Percentiles rank a stretch among this genome's conserved stretches.
phyloP scores from a whole-genome alignment of 164 flowering plant genomes.

The Umbilicus rupestris region DNA sequence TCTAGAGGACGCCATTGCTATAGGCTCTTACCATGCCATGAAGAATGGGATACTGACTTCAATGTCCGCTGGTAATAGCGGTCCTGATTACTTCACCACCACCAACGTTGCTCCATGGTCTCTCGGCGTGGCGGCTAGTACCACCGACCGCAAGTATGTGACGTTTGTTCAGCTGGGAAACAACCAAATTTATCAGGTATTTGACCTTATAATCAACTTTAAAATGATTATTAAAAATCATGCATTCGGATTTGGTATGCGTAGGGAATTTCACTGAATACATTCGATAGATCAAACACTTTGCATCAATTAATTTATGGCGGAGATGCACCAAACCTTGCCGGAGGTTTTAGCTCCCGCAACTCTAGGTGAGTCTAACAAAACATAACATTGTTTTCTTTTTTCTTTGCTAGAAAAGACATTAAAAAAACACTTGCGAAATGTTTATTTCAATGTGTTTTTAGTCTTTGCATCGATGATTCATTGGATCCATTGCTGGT shows the following conservation, averaged over 20 bases:
- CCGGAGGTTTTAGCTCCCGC: slow-evolving; percentile 5
- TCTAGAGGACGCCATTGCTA: slow-evolving; percentile 20
- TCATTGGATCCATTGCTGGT: slow-evolving; percentile 30
- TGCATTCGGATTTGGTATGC: too few relatives aligned
- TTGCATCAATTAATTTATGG: slow-evolving; percentile 21
- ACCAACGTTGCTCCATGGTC: slow-evolving; percentile 35
- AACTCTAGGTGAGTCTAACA: slow-evolving; percentile 16
- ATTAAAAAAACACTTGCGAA: not conserved
- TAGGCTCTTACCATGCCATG: slow-evolving; percentile 32
- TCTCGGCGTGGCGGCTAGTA: slow-evolving; percentile 34
- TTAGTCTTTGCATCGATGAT: slow-evolving; percentile 26
- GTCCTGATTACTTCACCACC: slow-evolving; percentile 17
- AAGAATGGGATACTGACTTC: slow-evolving; percentile 24
- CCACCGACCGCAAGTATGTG: slow-evolving; percentile 22
- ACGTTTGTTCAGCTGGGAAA: slow-evolving; percentile 22
- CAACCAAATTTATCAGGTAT: slow-evolving; percentile 19
- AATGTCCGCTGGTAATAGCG: slow-evolving; percentile 25
- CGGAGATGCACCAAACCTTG: slow-evolving; percentile 22
- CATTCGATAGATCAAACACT: slow-evolving; percentile 13
- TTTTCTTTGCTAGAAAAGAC: not conserved
- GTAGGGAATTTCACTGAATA: slow-evolving; percentile 27
- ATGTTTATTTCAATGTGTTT: not conserved
- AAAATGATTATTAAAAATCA: too few relatives aligned
- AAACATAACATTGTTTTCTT: not conserved
- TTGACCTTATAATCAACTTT: too few relatives aligned